phyloP scores from a whole-genome alignment of 176 grass and related monocot species.

The Coix lacrymajobi region DNA sequence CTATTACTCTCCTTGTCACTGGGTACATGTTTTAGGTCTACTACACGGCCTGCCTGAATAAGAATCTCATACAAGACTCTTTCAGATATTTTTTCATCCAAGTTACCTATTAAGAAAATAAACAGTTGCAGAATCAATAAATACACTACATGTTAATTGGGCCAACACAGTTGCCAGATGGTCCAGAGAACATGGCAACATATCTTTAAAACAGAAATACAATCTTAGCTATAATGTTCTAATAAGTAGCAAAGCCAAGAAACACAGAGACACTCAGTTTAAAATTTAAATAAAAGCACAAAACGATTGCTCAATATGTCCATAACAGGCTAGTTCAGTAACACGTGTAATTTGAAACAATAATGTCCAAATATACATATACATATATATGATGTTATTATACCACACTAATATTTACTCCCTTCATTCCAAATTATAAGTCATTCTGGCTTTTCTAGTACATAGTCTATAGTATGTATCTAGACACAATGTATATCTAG shows the following conservation, averaged over 20 bases:
- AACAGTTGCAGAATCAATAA: constrained; percentile 11
- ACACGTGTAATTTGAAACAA: not conserved
- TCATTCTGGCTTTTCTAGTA: not conserved
- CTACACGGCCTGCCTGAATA: constrained; percentile 70
- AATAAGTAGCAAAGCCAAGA: not conserved
- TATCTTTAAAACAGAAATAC: not conserved
- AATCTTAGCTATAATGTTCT: not conserved
- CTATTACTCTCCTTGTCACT: constrained; percentile 72
- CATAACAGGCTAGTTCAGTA: not conserved
- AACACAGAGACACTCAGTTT: not conserved
- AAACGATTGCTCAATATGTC: not conserved
- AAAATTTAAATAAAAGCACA: not conserved
- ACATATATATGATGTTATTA: not conserved
- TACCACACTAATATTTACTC: not conserved
- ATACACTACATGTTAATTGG: not conserved
- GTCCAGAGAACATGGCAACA: not conserved
- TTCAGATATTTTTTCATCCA: constrained; percentile 88
- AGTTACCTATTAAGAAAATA: constrained; percentile 64
- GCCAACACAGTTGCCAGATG: not conserved
- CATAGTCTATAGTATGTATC: too few relatives aligned
- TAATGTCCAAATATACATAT: not conserved
- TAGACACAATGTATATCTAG: too few relatives aligned
- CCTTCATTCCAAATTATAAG: not conserved
- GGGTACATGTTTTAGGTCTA: constrained; percentile 76
- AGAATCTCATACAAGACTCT: constrained; percentile 87